A percentile compares a stretch with the other conserved stretches of the same genome.
Conservation (phyloP, 352 stramenopile species). For the Globisporangium nunn region DNA sequence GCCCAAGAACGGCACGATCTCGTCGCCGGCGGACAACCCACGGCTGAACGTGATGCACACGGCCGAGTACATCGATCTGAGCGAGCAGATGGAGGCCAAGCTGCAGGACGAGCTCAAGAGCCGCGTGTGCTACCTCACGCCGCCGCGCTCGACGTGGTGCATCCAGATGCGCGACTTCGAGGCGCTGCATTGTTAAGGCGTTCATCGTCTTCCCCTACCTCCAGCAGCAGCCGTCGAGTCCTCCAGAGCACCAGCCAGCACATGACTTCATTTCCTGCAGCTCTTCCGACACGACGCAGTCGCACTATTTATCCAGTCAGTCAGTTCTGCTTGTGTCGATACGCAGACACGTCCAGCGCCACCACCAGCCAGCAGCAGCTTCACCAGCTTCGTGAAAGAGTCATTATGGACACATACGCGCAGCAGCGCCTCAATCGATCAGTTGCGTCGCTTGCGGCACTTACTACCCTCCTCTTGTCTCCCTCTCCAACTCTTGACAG, state of each 20-base stretch:
- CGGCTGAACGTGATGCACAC: constrained; percentile 67
- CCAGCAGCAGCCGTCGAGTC: too few species aligned
- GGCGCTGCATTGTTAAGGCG: constrained; percentile 35
- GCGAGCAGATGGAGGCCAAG: constrained; percentile 48
- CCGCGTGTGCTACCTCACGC: constrained; percentile 48
- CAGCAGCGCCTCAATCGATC: not conserved
- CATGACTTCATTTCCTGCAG: too few species aligned
- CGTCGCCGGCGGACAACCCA: constrained; percentile 68
- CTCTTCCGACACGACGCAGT: too few species aligned
- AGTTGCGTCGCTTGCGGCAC: not conserved
- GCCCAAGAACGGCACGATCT: constrained; percentile 53
- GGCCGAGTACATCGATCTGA: constrained; percentile 54
- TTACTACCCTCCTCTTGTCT: not conserved
- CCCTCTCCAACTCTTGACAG: not conserved
- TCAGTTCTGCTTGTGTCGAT: not conserved
- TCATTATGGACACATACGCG: constrained; percentile 1
- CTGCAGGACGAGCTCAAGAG: constrained; percentile 28
- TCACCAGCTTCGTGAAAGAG: not conserved
- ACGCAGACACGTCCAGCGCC: not conserved
- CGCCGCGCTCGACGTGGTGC: constrained; percentile 72
- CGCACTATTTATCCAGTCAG: not conserved
- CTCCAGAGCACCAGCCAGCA: too few species aligned
- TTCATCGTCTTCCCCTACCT: not conserved
- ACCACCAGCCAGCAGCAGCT: not conserved
- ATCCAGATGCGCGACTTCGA: constrained; percentile 83